phyloP scores from a whole-genome alignment of 2,329 filamentous ascomycete species.

The Microsporum audouinii region DNA sequence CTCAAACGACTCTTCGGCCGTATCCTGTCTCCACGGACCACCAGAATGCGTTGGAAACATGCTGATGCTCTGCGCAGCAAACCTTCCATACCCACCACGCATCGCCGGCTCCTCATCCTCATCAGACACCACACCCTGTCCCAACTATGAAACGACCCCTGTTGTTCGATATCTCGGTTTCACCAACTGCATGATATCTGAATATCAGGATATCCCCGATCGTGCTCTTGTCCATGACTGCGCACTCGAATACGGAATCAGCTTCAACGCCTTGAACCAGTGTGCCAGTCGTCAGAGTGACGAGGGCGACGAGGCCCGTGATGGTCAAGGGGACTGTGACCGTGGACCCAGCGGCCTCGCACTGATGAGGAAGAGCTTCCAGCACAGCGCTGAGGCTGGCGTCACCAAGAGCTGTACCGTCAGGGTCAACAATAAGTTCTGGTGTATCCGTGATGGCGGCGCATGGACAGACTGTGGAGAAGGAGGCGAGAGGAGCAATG shows the following conservation, averaged over 20 bases:
- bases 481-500: constrained; percentile 45
- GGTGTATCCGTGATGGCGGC: constrained; percentile 72
- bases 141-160: constrained; percentile 52
- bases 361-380: constrained; percentile 35
- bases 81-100: constrained; percentile 39
- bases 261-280: constrained; percentile 67
- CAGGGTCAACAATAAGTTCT: constrained; percentile 62
- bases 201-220: constrained; percentile 67
- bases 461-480: constrained; percentile 68
- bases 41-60: constrained; percentile 90
- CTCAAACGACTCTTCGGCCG: constrained; percentile 63
- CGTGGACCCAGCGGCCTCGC: constrained; percentile 43
- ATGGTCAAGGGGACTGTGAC: constrained; percentile 50
- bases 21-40: constrained; percentile 80
- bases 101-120: neutral
- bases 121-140: constrained; percentile 3
- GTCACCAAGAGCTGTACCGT: constrained; percentile 67
- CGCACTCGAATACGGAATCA: constrained; percentile 78
- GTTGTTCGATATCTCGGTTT: constrained; percentile 86
- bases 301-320: constrained; percentile 38
- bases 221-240: constrained; percentile 72
- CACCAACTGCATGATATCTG: constrained; percentile 71
- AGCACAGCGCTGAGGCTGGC: constrained; percentile 47
- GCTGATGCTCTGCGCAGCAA: constrained; percentile 77
- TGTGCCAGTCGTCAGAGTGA: constrained; percentile 71